Conservation (phyloP, 2,329 filamentous ascomycete genomes). For the Ophiostoma quercus region DNA sequence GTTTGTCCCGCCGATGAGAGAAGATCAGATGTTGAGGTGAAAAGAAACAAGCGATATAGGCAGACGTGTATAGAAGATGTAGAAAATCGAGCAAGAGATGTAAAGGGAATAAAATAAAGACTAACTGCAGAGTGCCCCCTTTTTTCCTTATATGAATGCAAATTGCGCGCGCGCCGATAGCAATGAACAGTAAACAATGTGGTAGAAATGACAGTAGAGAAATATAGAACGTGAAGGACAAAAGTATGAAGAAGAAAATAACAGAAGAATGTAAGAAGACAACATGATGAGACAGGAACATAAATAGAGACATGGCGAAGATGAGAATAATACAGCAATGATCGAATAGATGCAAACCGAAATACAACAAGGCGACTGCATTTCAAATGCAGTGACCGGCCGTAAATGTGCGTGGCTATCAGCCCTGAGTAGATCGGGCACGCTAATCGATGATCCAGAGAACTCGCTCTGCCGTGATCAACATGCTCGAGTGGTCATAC, state of each 20-base stretch:
- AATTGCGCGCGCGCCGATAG: constrained; percentile 6
- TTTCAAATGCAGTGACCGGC: not conserved
- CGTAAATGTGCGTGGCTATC: not conserved
- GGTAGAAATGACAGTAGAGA: not conserved
- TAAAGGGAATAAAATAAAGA: not conserved
- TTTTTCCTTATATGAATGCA: not conserved
- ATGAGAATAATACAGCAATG: not conserved
- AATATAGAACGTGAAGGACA: not conserved
- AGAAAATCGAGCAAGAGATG: not conserved
- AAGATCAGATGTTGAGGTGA: not conserved
- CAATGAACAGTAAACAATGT: not conserved
- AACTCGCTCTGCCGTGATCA: not conserved
- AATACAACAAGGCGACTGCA: not conserved
- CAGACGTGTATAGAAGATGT: not conserved
- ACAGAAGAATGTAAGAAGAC: not conserved
- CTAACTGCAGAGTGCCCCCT: not conserved
- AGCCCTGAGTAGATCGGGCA: not conserved
- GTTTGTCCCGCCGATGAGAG: not conserved
- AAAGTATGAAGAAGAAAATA: not conserved
- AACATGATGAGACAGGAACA: not conserved
- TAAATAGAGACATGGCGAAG: not conserved
- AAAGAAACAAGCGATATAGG: not conserved
- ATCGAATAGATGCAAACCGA: not conserved
- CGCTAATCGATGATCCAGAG: not conserved
- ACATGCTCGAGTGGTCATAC: not conserved